These are phyloP conservation scores for Sarocladium brachiariae DNA, from an alignment of 2,329 filamentous ascomycete genomes.

Conservation along the genomic window DNA sequence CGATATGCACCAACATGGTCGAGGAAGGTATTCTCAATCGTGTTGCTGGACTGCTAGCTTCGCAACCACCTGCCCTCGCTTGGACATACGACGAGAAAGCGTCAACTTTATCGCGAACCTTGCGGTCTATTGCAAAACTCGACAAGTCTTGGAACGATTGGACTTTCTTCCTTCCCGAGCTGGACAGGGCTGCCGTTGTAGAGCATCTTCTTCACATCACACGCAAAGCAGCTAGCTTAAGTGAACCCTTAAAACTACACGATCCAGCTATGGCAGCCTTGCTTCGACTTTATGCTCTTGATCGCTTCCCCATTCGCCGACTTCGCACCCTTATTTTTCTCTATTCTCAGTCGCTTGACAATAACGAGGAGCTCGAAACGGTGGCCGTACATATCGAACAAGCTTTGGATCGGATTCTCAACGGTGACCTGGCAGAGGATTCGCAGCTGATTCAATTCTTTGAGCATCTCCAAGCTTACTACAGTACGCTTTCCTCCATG, in stretches of 20 bases:
- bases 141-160: conserved; percentile 50
- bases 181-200: conserved; percentile 49
- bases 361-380: conserved; percentile 29
- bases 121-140: conserved; percentile 54
- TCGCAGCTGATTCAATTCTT: conserved; percentile 35
- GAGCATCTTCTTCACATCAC: conserved; percentile 52
- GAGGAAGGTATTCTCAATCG: conserved; percentile 48
- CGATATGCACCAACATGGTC: conserved; percentile 56
- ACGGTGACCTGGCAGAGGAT: conserved; percentile 38
- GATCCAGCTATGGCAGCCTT: conserved; percentile 40
- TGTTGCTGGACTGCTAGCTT: conserved; percentile 44
- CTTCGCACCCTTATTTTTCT: conserved; percentile 45
- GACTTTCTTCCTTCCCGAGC: conserved; percentile 43
- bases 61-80: conserved; percentile 40
- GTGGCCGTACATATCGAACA: conserved; percentile 34
- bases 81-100: conserved; percentile 47
- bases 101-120: conserved; percentile 48
- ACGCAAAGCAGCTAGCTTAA: conserved; percentile 24
- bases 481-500: conserved; percentile 35
- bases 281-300: conserved; percentile 41
- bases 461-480: conserved; percentile 40
- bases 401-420: conserved; percentile 27
- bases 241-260: conserved; percentile 31
- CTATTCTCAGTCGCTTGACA: conserved; percentile 41
- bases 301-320: conserved; percentile 45